Percentiles rank a stretch among this genome's conserved stretches.
phyloP scores from a whole-genome alignment of 2,329 filamentous ascomycete genomes.

The Penicillium sp. region DNA sequence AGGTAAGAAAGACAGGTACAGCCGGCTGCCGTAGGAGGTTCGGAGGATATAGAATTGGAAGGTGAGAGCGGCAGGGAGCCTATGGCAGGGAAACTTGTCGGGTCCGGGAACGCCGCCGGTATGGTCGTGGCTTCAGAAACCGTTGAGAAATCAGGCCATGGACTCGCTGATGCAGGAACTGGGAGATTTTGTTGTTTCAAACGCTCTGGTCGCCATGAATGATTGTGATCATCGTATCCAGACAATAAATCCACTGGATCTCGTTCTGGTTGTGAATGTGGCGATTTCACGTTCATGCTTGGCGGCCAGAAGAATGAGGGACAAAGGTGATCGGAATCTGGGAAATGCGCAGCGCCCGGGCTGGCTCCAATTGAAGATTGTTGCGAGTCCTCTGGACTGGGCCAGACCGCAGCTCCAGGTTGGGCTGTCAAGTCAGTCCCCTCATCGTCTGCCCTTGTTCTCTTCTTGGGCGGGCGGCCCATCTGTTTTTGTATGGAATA shows the following conservation, averaged over 20 bases:
- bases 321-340: conserved; percentile 31
- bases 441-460: conserved; percentile 33
- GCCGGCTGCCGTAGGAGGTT: conserved; percentile 20
- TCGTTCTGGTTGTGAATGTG: conserved; percentile 16
- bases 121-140: conserved; percentile 35
- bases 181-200: conserved; percentile 24
- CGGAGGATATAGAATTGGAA: conserved; percentile 20
- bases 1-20: conserved; percentile 46
- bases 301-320: conserved; percentile 25
- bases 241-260: conserved; percentile 17
- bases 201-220: conserved; percentile 26
- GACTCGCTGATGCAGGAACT: conserved; percentile 32
- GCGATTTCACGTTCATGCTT: background rate
- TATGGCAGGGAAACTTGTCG: conserved; percentile 22
- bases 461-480: conserved; percentile 50
- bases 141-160: conserved; percentile 47
- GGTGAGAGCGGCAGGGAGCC: conserved; percentile 26
- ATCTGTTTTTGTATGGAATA: conserved; percentile 53
- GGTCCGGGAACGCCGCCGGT: conserved; percentile 23
- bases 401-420: conserved; percentile 23
- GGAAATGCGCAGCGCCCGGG: conserved; percentile 14
- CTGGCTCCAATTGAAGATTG: conserved; percentile 17
- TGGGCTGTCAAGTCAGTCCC: conserved; percentile 16
- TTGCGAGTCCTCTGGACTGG: conserved; percentile 23
- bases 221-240: conserved; percentile 28